Percentiles rank a stretch among this genome's conserved stretches.
Evolutionary conservation across 768 basidiomycete species (phyloP).

Genomic region (Pleurotus tuber-regium): DNA sequence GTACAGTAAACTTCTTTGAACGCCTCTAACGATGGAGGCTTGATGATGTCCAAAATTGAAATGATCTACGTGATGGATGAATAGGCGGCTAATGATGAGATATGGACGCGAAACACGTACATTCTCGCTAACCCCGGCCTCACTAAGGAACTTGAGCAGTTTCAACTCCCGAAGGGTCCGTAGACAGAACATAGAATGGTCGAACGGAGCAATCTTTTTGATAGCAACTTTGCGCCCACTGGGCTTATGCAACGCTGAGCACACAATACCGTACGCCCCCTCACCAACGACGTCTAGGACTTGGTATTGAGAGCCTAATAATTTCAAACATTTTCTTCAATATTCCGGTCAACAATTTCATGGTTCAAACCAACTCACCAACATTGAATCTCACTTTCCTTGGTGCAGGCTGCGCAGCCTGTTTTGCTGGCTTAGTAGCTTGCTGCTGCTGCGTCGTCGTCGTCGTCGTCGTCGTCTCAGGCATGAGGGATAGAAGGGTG

Average conservation of each 20-base stretch:
- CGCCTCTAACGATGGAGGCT: conserved; percentile 72
- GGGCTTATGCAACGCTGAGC: conserved; percentile 85
- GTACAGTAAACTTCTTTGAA: conserved; percentile 85
- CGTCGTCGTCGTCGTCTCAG: conserved; percentile 28
- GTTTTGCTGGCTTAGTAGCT: conserved; percentile 24
- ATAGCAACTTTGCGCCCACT: conserved; percentile 93
- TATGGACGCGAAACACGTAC: conserved; percentile 35
- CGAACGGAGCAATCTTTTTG: conserved; percentile 95
- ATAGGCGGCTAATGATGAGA: conserved; percentile 3
- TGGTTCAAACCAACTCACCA: conserved; percentile 37
- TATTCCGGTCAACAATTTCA: conserved; percentile 1
- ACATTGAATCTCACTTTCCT: conserved; percentile 90
- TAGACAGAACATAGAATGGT: conserved; percentile 94
- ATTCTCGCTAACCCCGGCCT: conserved; percentile 88
- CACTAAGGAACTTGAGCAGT: conserved; percentile 78
- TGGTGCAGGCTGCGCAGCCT: conserved; percentile 51
- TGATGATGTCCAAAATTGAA: conserved; percentile 86
- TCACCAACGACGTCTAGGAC: conserved; percentile 87
- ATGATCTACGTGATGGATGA: conserved; percentile 60
- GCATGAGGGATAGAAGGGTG: conserved; percentile 22
- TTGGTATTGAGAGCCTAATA: conserved; percentile 72
- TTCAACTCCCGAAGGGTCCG: conserved; percentile 88
- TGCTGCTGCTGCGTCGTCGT: conserved; percentile 36
- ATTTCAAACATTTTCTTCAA: conserved; percentile 4
- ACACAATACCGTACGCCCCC: conserved; percentile 94